Base-by-base conservation (phyloP, 148 eudicot genomes). In the Diospyros kaki region DNA sequence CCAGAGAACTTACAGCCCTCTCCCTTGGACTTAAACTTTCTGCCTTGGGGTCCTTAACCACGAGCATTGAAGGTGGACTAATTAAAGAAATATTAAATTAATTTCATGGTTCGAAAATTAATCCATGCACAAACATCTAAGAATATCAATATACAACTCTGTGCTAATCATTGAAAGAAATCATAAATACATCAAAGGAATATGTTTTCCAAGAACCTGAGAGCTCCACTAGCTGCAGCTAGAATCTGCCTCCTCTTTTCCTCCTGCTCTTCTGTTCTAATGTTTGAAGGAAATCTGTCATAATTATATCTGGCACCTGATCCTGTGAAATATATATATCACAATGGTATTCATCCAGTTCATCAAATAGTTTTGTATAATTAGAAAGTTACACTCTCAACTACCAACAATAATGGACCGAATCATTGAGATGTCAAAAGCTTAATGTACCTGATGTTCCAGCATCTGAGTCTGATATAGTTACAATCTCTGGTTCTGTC, bases 21-120 rank as follows among this genome's bases (percentile, higher is more conserved):
- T 95, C 97, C 82, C 96, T 86, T 64, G 97, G 99, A 81, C 99
- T 95, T 69, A 93, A 83, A 86, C 97, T 90, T 81, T 87, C 97
- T 71, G 86, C 85, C 73, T 77, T 82, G 45, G 90, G 77, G 72
- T 87, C 90, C 77, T 74, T 83, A 58, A 84, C 80, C 80, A 66
- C 42, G 68, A 78, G 72, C 64, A 77, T 59, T 44, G 88, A 77
- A 74, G 86, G 82, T 58, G 88, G 81, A 76, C 90, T 84, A 73
- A 11, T 52, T 38, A 58, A 61, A 14, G 59, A 73, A 62, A 69
- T 3, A 72, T 6, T 46, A 69, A 39, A 66, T 74, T 56, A 66
- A 74, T n/a, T 13, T 39, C 59, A 43, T 68, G 17, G 38, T 42
- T 13, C 54, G 67, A 60, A 72, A 56, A 42, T 44, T 48, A 13